Percentiles rank a stretch among this genome's conserved stretches.
Evolutionary conservation across 2,329 filamentous ascomycete species (phyloP).

Genomic region (Fusarium torulosum): DNA sequence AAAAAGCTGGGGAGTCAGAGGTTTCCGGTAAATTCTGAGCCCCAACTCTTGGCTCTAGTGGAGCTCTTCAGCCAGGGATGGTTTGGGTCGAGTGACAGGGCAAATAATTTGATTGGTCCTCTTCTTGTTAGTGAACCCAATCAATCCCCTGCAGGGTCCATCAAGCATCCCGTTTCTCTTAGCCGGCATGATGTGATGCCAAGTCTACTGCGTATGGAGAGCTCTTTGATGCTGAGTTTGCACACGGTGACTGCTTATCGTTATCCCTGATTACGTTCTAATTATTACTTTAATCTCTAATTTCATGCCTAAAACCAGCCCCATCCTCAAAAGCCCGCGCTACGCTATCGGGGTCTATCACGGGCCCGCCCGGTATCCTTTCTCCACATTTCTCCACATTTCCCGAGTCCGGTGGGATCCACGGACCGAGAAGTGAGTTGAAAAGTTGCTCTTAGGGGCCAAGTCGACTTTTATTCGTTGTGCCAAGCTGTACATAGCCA

Average conservation of each 20-base stretch:
- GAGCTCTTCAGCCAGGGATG: neutral
- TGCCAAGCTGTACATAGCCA: too few species aligned
- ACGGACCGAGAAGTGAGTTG: neutral
- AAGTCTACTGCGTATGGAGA: neutral
- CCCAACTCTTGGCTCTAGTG: slow-evolving; percentile 7
- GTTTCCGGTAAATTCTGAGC: slow-evolving; percentile 31
- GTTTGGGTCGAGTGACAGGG: neutral
- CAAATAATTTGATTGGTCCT: neutral
- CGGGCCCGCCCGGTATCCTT: neutral
- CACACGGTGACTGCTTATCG: neutral
- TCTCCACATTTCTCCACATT: slow-evolving; percentile 9
- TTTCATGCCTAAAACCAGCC: neutral
- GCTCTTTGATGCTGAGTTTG: neutral
- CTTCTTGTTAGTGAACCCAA: neutral
- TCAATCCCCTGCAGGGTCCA: neutral
- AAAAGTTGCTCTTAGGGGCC: neutral
- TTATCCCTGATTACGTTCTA: neutral
- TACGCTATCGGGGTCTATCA: slow-evolving; percentile 15
- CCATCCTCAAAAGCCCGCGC: neutral
- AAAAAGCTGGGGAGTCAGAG: slow-evolving; percentile 37
- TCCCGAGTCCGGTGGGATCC: slow-evolving; percentile 3
- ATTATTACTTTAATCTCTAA: neutral
- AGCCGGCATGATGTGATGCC: neutral
- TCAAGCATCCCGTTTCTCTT: neutral
- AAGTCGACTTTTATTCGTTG: too few species aligned